Evolutionary conservation across 495 filamentous ascomycete genomes (phyloP), one percentile per base, ranked within the genome.

Genomic region (Hyaloscypha bicolor): DNA sequence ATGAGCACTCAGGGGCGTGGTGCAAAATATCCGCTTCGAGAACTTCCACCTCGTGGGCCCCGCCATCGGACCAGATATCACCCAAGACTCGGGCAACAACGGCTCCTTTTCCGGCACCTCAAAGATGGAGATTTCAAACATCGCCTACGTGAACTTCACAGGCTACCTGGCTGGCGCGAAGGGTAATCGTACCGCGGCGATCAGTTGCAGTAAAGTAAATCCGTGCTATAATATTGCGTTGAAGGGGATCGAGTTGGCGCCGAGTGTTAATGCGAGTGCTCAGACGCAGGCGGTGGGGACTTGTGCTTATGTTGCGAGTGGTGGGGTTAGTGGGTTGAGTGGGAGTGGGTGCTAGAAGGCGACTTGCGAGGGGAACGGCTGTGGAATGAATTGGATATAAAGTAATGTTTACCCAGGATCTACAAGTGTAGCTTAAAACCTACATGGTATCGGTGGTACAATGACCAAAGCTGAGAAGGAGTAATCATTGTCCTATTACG

Each of bases 121-220:
- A 60, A 74, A 78, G 64, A 82, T 86, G 82, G 73, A 77, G 39
- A 73, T 87, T 35, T 78, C 76, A 9, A 80, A 86, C 59, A 71
- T 87, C 31, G 75, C 75, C 0, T 86, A 82, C 72, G 78, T 82
- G 29, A 87, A 87, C 65, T 86, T 86, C 67, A 85, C 81, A 11
- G 84, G 85, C 6, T 80, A 76, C 63, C 69, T 82, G 33, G 63
- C 75, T 11, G 69, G 62, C 6, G 67, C 32, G 29, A 59, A 73
- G 62, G 45, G 75, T 60, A 69, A 62, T 42, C 66, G 69, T 56
- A 78, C 74, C 3, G 78, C 79, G 14, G 76, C 75, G 16, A 75
- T 86, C 6, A 82, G 79, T 31, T 86, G 84, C 68, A 80, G 76
- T 2, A 78, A 72, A 1, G 67, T 74, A 32, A 71, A 83, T 66